These are phyloP conservation scores for Ramalina intermedia DNA, from an alignment of 495 filamentous ascomycete species.

Conservation along the genomic window DNA sequence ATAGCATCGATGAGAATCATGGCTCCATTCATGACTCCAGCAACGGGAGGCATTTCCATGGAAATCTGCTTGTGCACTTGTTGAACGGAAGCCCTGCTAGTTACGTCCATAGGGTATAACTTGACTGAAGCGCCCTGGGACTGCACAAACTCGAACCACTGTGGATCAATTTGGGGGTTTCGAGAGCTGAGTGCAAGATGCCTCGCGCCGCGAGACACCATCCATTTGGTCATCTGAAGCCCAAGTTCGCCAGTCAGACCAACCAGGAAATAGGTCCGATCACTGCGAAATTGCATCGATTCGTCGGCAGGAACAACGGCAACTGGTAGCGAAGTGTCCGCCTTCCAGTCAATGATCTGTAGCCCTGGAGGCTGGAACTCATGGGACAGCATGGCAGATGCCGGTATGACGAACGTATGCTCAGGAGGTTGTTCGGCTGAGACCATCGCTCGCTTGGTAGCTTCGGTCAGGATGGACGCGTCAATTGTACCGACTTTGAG, in stretches of 20 bases:
- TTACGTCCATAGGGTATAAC: neutral
- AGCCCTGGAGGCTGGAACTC: no score
- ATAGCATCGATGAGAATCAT: conserved; percentile 11
- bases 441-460: no score
- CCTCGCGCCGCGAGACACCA: neutral
- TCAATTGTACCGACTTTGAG: no score
- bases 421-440: no score
- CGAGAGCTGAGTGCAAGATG: conserved; percentile 30
- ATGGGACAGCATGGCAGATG: no score
- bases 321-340: no score
- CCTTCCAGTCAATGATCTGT: no score
- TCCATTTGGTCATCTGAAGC: neutral
- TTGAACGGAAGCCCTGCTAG: neutral
- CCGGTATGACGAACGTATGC: no score
- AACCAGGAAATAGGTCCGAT: no score
- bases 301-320: no score
- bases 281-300: no score
- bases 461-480: no score
- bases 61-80: neutral
- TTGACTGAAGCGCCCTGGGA: neutral
- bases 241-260: neutral
- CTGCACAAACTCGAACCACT: conserved; percentile 21
- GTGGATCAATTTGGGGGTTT: conserved; percentile 28
- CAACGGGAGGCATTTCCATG: conserved; percentile 8
- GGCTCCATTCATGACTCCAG: conserved; percentile 14